Evolutionary conservation across 306 rosid species (phyloP).

Genomic region (Malus orientalis): DNA sequence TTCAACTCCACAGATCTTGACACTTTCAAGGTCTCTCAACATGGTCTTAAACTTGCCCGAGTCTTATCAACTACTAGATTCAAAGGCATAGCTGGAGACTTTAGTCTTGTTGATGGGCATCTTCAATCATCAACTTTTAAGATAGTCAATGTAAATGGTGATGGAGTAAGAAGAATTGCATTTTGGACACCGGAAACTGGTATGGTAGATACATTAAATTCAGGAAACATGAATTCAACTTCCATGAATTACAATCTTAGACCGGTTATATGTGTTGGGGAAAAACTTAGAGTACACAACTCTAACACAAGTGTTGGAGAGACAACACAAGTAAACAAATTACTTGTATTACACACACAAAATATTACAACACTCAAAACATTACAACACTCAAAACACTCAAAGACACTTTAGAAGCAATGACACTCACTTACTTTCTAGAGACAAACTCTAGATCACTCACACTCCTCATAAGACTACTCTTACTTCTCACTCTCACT

Average conservation of each 20-base stretch:
- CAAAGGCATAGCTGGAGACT: constrained; percentile 8
- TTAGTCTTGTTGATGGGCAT: constrained; percentile 3
- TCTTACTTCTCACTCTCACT: too few species aligned
- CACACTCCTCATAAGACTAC: too few species aligned
- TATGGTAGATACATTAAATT: constrained; percentile 8
- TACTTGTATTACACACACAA: too few species aligned
- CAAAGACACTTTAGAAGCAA: too few species aligned
- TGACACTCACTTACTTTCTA: too few species aligned
- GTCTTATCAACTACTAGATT: constrained; percentile 4
- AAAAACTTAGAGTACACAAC: too few species aligned
- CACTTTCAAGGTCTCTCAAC: constrained; percentile 11
- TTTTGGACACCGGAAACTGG: constrained; percentile 37
- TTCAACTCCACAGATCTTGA: constrained; percentile 20
- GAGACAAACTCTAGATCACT: too few species aligned
- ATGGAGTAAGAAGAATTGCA: constrained; percentile 29
- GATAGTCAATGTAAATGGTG: constrained; percentile 31
- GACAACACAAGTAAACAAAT: too few species aligned
- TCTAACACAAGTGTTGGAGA: too few species aligned
- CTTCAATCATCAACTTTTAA: neutral
- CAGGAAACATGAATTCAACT: neutral
- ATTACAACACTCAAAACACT: too few species aligned
- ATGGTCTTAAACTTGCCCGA: constrained; percentile 24
- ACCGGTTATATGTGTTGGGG: neutral
- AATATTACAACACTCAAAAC: too few species aligned
- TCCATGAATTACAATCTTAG: constrained; percentile 9